phyloP scores from a whole-genome alignment of 2,329 filamentous ascomycete species.

The Alternaria gansuensis region DNA sequence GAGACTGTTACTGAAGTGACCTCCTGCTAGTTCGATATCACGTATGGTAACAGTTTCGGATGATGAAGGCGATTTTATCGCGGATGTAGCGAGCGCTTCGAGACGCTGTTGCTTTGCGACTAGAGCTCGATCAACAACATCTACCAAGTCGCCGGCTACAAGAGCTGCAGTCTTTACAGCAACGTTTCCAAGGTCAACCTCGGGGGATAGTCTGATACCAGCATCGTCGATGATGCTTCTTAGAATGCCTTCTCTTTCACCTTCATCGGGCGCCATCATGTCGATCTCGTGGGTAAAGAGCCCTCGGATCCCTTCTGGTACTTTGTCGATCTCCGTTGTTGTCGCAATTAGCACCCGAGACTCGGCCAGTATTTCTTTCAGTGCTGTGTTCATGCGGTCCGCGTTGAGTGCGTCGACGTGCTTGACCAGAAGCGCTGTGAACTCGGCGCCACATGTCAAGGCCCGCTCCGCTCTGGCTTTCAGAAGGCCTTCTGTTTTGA shows the following conservation, averaged over 20 bases:
- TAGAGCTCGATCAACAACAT: conserved; percentile 89
- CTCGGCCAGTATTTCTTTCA: conserved; percentile 83
- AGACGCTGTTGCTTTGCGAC: conserved; percentile 79
- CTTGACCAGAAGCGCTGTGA: conserved; percentile 83
- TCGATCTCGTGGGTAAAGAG: conserved; percentile 96
- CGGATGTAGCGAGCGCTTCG: conserved; percentile 70
- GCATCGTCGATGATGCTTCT: conserved; percentile 78
- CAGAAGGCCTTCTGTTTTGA: conserved; percentile 91
- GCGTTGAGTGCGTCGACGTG: conserved; percentile 92
- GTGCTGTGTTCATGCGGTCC: conserved; percentile 84
- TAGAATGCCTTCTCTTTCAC: conserved; percentile 87
- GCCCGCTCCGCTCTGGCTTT: conserved; percentile 88
- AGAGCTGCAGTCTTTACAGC: conserved; percentile 95
- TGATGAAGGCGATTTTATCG: conserved; percentile 48
- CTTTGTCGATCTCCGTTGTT: conserved; percentile 92
- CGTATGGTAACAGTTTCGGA: conserved; percentile 67
- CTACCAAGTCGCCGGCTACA: conserved; percentile 91
- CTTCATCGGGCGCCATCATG: conserved; percentile 90
- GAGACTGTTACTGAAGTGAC: conserved; percentile 78
- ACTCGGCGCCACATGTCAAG: conserved; percentile 84
- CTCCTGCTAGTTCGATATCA: conserved; percentile 89
- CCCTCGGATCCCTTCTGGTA: conserved; percentile 87
- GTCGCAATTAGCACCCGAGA: conserved; percentile 88
- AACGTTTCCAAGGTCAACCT: conserved; percentile 83
- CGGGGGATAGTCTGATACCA: conserved; percentile 78